These are phyloP conservation scores for Leavenworthia alabamica DNA, from an alignment of 345 rosid species.

Conservation along the genomic window DNA sequence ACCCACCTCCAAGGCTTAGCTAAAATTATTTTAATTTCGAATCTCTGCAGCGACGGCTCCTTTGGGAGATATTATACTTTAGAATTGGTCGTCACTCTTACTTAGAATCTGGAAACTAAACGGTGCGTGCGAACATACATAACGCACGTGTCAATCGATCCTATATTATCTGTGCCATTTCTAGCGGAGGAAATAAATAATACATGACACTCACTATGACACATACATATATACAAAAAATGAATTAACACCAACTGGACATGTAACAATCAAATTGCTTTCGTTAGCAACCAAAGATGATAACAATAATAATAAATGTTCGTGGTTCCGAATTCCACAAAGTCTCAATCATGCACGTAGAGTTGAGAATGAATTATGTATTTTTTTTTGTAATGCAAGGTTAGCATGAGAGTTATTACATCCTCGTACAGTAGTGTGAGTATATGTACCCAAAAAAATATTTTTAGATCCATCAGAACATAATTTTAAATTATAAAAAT, in stretches of 20 bases:
- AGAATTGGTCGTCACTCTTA: conserved; percentile 5
- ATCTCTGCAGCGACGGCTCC: background rate
- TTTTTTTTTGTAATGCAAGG: too few relatives aligned
- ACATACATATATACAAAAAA: background rate
- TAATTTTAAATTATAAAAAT: too few relatives aligned
- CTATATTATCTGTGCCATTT: background rate
- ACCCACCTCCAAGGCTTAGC: conserved; percentile 14
- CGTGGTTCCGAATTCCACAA: too few relatives aligned
- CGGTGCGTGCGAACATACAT: conserved; percentile 14
- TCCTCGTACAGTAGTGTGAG: too few relatives aligned
- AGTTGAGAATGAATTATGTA: too few relatives aligned
- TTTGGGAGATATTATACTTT: background rate
- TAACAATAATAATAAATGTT: too few relatives aligned
- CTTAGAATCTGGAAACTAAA: background rate
- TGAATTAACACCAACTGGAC: background rate
- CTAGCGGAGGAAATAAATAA: background rate
- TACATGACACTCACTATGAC: background rate
- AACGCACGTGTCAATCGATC: conserved; percentile 6
- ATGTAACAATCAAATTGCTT: background rate
- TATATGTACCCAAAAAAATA: too few relatives aligned
- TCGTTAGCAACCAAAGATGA: too few relatives aligned
- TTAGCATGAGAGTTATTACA: too few relatives aligned
- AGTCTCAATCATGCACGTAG: too few relatives aligned
- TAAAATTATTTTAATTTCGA: background rate
- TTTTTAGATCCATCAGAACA: too few relatives aligned